Evolutionary conservation across 2,329 filamentous ascomycete genomes (phyloP), one percentile per base, ranked within the genome.

Genomic region (Ophiostoma sp.): DNA sequence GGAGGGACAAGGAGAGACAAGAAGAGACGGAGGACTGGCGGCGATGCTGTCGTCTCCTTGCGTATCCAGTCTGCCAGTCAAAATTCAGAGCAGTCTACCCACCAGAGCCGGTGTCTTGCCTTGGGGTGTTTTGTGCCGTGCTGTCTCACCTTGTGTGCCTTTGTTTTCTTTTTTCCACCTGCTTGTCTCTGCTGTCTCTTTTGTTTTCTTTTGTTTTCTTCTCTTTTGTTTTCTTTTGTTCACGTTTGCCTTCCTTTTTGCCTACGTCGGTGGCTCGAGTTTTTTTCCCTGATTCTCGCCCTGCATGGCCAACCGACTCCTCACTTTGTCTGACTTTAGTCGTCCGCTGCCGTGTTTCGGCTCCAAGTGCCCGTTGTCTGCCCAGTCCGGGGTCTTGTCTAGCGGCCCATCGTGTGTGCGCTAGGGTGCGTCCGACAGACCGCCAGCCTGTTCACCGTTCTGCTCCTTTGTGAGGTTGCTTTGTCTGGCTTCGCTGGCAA

Each of bases 351-450:
- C 27, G 27, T 27, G 1, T 27, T 36, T 27, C 49, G 49, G n/a
- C 49, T 36, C 49, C 18, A 55, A 55, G 49, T 55, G 49, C 49
- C 49, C 49, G 49, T 63, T 36, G 44, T 27, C 52, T 18, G 47
- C 16, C 49, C 18, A 4, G 49, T 27, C n/a, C 18, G 7, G 64
- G 64, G 42, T 55, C 36, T n/a, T 52, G 67, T 66, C 55, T 66
- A 66, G 67, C 64, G 64, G 67, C 36, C 49, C 42, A 58, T 66
- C 52, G 16, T 38, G 52, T 49, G 44, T 38, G 64, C 44, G 45
- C 67, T 64, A 68, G 67, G 64, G 55, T 40, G 52, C 64, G 64
- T 64, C 44, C 47, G 67, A 64, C 67, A 42, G 60, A 62, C 58
- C 58, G 58, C 58, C 58, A 62, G 58, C 38, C 58, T 62, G 58